Base-by-base conservation (phyloP, 106 monocot genomes). In the Cymbidium sinense region DNA sequence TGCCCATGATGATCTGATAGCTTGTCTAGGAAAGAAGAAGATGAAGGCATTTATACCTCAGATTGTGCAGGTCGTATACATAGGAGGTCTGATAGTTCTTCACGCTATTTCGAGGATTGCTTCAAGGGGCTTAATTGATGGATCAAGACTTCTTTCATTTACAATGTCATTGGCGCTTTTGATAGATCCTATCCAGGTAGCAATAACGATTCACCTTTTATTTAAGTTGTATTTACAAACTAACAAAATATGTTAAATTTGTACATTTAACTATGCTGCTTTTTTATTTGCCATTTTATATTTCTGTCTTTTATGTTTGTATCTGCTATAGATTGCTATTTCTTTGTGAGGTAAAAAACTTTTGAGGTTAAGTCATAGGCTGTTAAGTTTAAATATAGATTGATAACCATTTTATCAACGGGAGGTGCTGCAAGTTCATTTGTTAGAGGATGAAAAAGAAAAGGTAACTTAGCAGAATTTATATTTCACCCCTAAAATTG, bases 41-140 rank as follows among this genome's bases (percentile, higher is more conserved):
- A 88, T 93, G 86, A 91, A 93, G 85, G 86, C 87, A 33, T 62
- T 95, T 21, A 84, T 96, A 84, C 95, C 95, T 80, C 89, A 93
- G 54, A 61, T 82, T 34, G 35, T 91, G 35, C 90, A 89, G 43
- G 34, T 83, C 13, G 70, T 86, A 15, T 91, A 79, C 28, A 81
- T 91, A 58, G 89, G 88, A 75, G 96, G 91, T 10, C 75, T 87
- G 50, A 35, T 85, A 39, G 77, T 83, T 65, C 77, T 91, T 27
- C 89, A 87, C 86, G 81, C 84, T 83, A 65, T 85, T 74, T 84
- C 83, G 41, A 21, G 83, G 58, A 55, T 83, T 28, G 25, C 84
- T 74, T 93, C 90, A 50, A 81, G 75, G 73, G 77, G 81, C 29
- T 79, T 86, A 31, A 83, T 85, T 58, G 86, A 93, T 70, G 44